These are phyloP conservation scores for Coix lacrymajobi DNA, from an alignment of 176 grass and related monocot species.

Conservation along the genomic window DNA sequence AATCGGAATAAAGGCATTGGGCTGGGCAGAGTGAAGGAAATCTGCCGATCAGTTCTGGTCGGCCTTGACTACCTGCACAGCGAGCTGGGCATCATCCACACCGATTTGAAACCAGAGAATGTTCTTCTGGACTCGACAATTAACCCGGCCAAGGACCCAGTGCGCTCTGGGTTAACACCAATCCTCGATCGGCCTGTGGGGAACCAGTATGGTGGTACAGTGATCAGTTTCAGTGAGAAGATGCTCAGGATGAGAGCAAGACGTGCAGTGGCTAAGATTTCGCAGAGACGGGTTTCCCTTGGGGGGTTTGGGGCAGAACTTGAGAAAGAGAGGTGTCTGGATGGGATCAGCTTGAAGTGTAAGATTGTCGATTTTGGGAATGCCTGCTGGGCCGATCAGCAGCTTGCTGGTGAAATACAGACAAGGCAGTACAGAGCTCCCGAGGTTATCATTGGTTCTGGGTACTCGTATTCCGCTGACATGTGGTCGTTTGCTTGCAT, in stretches of 20 bases:
- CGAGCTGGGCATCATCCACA: slow-evolving; percentile 75
- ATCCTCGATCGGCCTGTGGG: slow-evolving; percentile 64
- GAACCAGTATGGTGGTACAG: slow-evolving; percentile 34
- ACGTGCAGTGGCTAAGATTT: slow-evolving; percentile 62
- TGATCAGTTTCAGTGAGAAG: slow-evolving; percentile 62
- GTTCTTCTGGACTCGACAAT: slow-evolving; percentile 84
- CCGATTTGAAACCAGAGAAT: slow-evolving; percentile 87
- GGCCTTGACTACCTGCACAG: slow-evolving; percentile 83
- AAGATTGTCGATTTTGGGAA: slow-evolving; percentile 98
- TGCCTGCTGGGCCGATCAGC: slow-evolving; percentile 64
- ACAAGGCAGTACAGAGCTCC: slow-evolving; percentile 90
- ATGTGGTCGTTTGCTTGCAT: slow-evolving; percentile 94
- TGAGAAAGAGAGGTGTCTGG: slow-evolving; percentile 67
- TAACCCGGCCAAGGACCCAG: slow-evolving; percentile 78
- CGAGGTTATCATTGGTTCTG: slow-evolving; percentile 83
- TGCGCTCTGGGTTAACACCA: slow-evolving; percentile 45
- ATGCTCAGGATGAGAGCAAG: slow-evolving; percentile 66
- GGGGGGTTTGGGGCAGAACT: slow-evolving; percentile 35
- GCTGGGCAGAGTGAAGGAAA: slow-evolving; percentile 52
- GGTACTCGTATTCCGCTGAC: slow-evolving; percentile 75
- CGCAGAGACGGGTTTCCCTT: slow-evolving; percentile 51
- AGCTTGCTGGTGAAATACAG: slow-evolving; percentile 70
- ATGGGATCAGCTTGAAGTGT: slow-evolving; percentile 75
- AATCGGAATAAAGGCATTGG: slow-evolving; percentile 75
- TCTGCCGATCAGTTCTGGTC: slow-evolving; percentile 63